Percentiles rank a stretch among this genome's conserved stretches.
Evolutionary conservation across 495 filamentous ascomycete species (phyloP).

Genomic region (Xylaria bambusicola): DNA sequence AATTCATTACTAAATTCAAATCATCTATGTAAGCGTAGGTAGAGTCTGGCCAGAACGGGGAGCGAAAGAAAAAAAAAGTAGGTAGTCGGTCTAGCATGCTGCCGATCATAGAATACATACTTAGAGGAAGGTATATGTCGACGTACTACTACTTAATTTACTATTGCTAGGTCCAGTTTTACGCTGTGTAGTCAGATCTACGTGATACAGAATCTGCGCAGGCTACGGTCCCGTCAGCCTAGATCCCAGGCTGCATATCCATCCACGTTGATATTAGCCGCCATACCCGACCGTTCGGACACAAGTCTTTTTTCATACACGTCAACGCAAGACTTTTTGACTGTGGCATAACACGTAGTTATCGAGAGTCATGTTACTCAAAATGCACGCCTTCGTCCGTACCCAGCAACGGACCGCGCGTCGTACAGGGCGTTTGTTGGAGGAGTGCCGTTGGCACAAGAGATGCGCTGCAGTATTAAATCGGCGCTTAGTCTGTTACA

Average conservation of each 20-base stretch:
- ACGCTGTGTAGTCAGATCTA: too few species aligned
- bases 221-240: background rate
- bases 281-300: background rate
- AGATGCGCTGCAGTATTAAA: background rate
- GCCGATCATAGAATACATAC: too few species aligned
- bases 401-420: constrained; percentile 8
- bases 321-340: background rate
- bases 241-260: background rate
- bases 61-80: too few species aligned
- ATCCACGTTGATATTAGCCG: background rate
- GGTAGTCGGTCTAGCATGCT: too few species aligned
- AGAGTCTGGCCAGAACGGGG: too few species aligned
- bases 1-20: too few species aligned
- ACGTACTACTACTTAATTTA: too few species aligned
- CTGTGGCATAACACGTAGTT: background rate
- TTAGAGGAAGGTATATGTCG: too few species aligned
- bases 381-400: background rate
- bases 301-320: background rate
- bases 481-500: constrained; percentile 16
- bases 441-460: background rate
- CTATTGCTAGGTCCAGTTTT: too few species aligned
- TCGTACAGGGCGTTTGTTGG: constrained; percentile 15
- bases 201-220: too few species aligned
- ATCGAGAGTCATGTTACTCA: background rate
- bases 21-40: too few species aligned